phyloP scores from a whole-genome alignment of 257 asterid species.

The Coffea canephora region DNA sequence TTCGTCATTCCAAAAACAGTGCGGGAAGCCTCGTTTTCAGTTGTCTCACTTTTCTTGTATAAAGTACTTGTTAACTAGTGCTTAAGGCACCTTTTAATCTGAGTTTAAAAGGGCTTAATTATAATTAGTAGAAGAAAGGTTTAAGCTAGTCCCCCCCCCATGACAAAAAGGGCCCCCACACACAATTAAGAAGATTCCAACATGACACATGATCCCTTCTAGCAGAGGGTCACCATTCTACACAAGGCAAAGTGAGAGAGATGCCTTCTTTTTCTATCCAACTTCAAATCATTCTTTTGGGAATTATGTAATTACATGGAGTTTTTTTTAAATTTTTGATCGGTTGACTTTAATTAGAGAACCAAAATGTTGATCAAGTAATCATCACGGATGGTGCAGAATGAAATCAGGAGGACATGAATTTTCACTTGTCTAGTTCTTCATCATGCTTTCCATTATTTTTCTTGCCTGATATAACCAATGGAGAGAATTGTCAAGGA shows the following conservation, averaged over 20 bases:
- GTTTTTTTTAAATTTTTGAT: not conserved
- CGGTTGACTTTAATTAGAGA: constrained; percentile 8
- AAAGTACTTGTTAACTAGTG: not conserved
- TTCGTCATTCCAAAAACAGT: not conserved
- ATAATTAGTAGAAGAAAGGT: constrained; percentile 12
- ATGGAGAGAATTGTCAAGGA: constrained; percentile 6
- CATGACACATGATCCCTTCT: constrained; percentile 18
- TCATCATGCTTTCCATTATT: constrained; percentile 20
- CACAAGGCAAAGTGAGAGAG: constrained; percentile 11
- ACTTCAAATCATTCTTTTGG: constrained; percentile 12
- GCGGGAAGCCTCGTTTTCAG: constrained; percentile 1
- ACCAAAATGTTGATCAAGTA: constrained; percentile 13
- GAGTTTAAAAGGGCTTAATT: constrained; percentile 6
- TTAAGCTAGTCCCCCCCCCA: not conserved
- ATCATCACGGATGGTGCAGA: constrained; percentile 13
- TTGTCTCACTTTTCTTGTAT: not conserved
- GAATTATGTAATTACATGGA: not conserved
- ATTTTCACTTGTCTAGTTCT: constrained; percentile 1
- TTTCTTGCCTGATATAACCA: constrained; percentile 15
- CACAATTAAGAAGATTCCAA: constrained; percentile 15
- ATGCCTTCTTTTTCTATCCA: not conserved
- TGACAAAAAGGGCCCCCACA: constrained; percentile 17
- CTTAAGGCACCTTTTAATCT: constrained; percentile 16
- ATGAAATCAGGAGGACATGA: constrained; percentile 1
- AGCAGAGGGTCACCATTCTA: constrained; percentile 17